phyloP scores from a whole-genome alignment of 2,329 filamentous ascomycete species.

The Pseudocercospora crystallina region DNA sequence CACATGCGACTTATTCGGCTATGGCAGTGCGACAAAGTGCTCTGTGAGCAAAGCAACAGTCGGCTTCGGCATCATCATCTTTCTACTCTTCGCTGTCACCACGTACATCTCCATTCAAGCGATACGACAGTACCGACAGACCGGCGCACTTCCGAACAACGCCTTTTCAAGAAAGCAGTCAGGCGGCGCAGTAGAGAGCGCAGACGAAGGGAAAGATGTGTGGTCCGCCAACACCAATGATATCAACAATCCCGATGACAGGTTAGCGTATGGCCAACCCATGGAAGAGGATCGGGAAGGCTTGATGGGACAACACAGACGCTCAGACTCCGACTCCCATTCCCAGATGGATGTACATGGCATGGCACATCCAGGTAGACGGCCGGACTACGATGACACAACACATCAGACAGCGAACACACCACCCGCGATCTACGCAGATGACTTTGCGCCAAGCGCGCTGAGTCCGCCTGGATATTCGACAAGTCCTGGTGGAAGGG shows the following conservation, averaged over 20 bases:
- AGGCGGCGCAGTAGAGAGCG: constrained; percentile 18
- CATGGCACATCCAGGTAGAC: constrained; percentile 20
- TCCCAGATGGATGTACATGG: constrained; percentile 12
- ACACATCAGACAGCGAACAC: constrained; percentile 11
- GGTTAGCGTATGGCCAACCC: constrained; percentile 13
- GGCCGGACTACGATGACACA: constrained; percentile 16
- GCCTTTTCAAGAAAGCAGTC: constrained; percentile 42
- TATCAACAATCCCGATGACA: constrained; percentile 23
- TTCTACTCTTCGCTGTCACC: constrained; percentile 56
- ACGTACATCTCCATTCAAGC: constrained; percentile 55
- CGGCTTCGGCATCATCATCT: constrained; percentile 58
- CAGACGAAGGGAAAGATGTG: constrained; percentile 47
- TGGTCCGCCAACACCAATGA: constrained; percentile 46
- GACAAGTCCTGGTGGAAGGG: constrained; percentile 16
- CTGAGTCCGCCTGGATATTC: constrained; percentile 20
- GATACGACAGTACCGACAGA: constrained; percentile 57
- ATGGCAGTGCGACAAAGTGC: constrained; percentile 57
- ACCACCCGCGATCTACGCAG: constrained; percentile 15
- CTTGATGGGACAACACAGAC: constrained; percentile 13
- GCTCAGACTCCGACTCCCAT: constrained; percentile 11
- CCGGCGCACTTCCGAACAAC: constrained; percentile 51
- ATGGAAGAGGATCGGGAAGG: constrained; percentile 15
- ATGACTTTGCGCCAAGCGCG: constrained; percentile 20
- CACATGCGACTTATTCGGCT: constrained; percentile 57
- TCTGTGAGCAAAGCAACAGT: constrained; percentile 56